Evolutionary conservation across 2,329 filamentous ascomycete species (phyloP), one percentile per base, ranked within the genome.

Genomic region (Sarocladium oryzae): DNA sequence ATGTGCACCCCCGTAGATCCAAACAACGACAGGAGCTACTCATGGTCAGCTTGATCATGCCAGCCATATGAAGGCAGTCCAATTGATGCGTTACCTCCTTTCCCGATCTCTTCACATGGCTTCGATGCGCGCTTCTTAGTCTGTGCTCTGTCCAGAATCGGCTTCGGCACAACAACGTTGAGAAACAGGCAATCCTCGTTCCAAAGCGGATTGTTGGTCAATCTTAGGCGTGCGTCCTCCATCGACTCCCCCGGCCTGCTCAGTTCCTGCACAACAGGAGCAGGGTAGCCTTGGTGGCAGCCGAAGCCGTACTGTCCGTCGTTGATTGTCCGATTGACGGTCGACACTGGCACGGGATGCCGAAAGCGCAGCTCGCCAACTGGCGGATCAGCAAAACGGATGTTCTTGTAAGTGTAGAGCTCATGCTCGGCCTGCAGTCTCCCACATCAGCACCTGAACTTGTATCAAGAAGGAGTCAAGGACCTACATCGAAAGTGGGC

Each of bases 1-100:
- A 50, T 72, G 74, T 9, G 70, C 72, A 11, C 73, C 72, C 15
- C 73, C 74, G 56, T 73, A 70, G 21, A 76, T 69, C 71, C 72
- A 75, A 2, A 75, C 69, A 7, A 75, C 53, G 1, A 76, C 73
- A 1, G 71, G 65, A 32, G 69, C 66, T 55, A 16, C 57, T 56
- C 21, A 28, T 13, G 32, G 10, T 50, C 21, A 53, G 18, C 8
- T 38, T 38, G 18, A 16, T n/a, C n/a, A 8, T 38, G 36, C 36
- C 16, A 7, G 18, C 16, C 8, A 21, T 16, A 21, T 9, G 16
- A 7, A n/a, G 16, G 8, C 36, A 21, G n/a, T 38, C n/a, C 18
- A 32, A 32, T 13, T 32, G 7, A 32, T 7, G 28, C 51, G 30
- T 50, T n/a, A 35, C 35, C 37, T 11, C 32, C 21, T 21, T 52